Conservation (phyloP, 2,329 filamentous ascomycete genomes). For the Aspergillus sp. region DNA sequence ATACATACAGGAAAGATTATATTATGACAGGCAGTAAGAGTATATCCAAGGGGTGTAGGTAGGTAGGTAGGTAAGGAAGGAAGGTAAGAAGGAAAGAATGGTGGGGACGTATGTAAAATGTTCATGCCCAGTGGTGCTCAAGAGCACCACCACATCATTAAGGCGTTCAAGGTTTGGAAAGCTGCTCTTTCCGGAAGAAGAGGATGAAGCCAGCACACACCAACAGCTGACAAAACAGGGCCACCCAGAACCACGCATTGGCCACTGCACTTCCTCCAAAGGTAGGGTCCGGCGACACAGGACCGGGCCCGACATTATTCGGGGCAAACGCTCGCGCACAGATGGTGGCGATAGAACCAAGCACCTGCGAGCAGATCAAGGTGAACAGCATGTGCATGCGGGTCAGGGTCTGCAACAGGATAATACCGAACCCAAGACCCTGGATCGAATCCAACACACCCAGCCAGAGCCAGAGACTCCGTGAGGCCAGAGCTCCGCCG, state of each 20-base stretch:
- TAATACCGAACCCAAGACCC: slow-evolving; percentile 67
- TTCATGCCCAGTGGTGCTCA: background rate
- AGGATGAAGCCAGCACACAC: slow-evolving; percentile 50
- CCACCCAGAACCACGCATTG: slow-evolving; percentile 62
- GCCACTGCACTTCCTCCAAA: slow-evolving; percentile 48
- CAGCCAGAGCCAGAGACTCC: slow-evolving; percentile 66
- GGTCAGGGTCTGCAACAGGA: slow-evolving; percentile 65
- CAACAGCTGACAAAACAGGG: slow-evolving; percentile 56
- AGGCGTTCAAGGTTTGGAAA: slow-evolving; percentile 40
- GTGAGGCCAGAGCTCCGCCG: slow-evolving; percentile 56
- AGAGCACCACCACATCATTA: background rate
- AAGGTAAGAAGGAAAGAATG: too few species aligned
- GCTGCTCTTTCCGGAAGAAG: slow-evolving; percentile 47
- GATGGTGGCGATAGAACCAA: slow-evolving; percentile 64
- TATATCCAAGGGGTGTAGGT: background rate
- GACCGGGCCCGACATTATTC: slow-evolving; percentile 60
- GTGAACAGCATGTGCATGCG: slow-evolving; percentile 65
- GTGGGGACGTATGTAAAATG: background rate
- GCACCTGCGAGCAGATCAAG: slow-evolving; percentile 59
- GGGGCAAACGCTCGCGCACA: slow-evolving; percentile 61
- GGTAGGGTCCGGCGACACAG: slow-evolving; percentile 63
- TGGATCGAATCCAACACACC: slow-evolving; percentile 66
- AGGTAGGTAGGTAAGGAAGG: too few species aligned
- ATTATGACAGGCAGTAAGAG: background rate
- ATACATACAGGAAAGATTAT: background rate